phyloP scores from a whole-genome alignment of 2,329 filamentous ascomycete genomes.

The Aspergillus awamori region DNA sequence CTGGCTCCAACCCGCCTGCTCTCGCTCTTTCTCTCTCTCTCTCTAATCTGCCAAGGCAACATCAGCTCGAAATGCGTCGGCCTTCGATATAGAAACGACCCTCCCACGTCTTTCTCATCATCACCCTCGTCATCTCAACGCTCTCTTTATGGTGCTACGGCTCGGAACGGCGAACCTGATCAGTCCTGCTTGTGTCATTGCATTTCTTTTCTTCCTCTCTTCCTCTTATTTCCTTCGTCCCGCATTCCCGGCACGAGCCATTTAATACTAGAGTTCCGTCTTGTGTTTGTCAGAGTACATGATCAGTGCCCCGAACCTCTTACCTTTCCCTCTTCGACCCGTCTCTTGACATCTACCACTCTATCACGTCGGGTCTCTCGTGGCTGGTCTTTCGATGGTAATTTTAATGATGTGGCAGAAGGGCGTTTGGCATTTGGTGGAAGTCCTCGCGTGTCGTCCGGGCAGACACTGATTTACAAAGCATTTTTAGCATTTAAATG shows the following conservation, averaged over 20 bases:
- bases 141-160: constrained; percentile 42
- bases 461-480: constrained; percentile 15
- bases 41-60: constrained; percentile 16
- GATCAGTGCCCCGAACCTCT: constrained; percentile 19
- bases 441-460: constrained; percentile 16
- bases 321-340: constrained; percentile 11
- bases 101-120: constrained; percentile 27
- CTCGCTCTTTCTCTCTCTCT: constrained; percentile 7
- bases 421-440: constrained; percentile 22
- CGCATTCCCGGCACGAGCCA: constrained; percentile 27
- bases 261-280: constrained; percentile 32
- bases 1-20: constrained; percentile 13
- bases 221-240: constrained; percentile 21
- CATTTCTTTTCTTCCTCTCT: constrained; percentile 21
- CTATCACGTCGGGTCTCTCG: constrained; percentile 10
- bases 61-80: constrained; percentile 18
- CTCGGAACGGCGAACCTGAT: constrained; percentile 41
- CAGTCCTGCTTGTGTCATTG: constrained; percentile 21
- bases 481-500: constrained; percentile 25
- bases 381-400: constrained; percentile 13
- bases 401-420: constrained; percentile 21
- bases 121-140: constrained; percentile 28
- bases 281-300: constrained; percentile 27
- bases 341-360: constrained; percentile 10
- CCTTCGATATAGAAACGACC: constrained; percentile 25